Evolutionary conservation across 2,329 filamentous ascomycete genomes (phyloP).

Genomic region (Epichloe uncinata): DNA sequence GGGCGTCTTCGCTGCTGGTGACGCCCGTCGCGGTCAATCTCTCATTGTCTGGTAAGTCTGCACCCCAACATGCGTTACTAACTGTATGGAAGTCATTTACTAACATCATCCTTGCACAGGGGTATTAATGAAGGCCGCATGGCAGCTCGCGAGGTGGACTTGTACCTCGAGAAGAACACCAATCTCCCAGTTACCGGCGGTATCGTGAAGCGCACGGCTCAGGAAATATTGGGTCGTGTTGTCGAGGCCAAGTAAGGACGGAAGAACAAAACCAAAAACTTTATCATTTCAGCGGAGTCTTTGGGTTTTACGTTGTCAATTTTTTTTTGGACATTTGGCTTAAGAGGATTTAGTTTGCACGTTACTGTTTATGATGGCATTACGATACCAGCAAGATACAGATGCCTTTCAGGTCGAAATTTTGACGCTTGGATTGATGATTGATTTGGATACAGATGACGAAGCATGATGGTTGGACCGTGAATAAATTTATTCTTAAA

Average conservation of each 20-base stretch:
- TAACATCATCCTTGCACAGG: conserved; percentile 28
- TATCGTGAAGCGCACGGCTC: conserved; percentile 70
- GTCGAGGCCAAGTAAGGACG: conserved; percentile 7
- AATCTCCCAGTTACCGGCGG: conserved; percentile 82
- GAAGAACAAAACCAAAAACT: background rate
- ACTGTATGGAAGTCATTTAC: background rate
- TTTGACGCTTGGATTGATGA: background rate
- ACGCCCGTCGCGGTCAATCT: conserved; percentile 88
- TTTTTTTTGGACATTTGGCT: background rate
- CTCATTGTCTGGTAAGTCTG: conserved; percentile 79
- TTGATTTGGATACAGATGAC: background rate
- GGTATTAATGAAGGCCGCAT: conserved; percentile 96
- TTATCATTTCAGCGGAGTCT: background rate
- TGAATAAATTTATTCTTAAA: background rate
- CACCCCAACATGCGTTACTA: background rate
- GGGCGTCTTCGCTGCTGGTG: conserved; percentile 86
- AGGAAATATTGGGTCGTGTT: conserved; percentile 44
- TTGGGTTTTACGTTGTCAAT: background rate
- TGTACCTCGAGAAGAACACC: conserved; percentile 69
- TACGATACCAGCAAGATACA: conserved; percentile 8
- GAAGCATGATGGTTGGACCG: background rate
- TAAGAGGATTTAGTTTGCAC: background rate
- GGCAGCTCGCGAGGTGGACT: conserved; percentile 81
- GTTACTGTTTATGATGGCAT: conserved; percentile 1
- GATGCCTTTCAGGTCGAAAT: background rate